Percentiles rank a stretch among this genome's conserved stretches.
Conservation (phyloP, 1,139 yeast genomes). For the Yueomyces sp. region DNA sequence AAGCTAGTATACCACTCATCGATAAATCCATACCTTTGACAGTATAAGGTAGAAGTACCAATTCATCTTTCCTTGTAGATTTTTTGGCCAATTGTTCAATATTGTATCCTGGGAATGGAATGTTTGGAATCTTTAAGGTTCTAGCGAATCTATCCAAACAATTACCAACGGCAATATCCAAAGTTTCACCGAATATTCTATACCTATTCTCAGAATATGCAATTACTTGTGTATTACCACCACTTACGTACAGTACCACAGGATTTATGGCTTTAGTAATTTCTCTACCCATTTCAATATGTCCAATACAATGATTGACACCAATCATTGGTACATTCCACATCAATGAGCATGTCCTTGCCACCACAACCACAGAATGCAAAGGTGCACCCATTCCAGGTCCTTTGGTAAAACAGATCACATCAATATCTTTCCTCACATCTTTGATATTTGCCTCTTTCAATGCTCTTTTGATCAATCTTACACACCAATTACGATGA, state of each 20-base stretch:
- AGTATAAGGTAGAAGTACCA: conserved; percentile 79
- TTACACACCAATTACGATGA: conserved; percentile 89
- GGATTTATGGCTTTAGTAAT: conserved; percentile 93
- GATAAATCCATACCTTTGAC: conserved; percentile 98
- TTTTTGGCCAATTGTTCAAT: conserved; percentile 86
- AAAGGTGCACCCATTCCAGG: conserved; percentile 99
- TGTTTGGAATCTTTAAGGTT: conserved; percentile 74
- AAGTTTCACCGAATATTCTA: conserved; percentile 91
- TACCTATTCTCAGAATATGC: conserved; percentile 90
- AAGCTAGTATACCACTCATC: conserved; percentile 88
- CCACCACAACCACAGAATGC: conserved; percentile 86
- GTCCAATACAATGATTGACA: conserved; percentile 95
- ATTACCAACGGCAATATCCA: conserved; percentile 95
- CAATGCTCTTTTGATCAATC: conserved; percentile 59
- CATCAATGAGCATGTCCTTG: conserved; percentile 68
- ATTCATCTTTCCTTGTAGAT: conserved; percentile 32
- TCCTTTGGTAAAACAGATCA: conserved; percentile 92
- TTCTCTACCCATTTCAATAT: conserved; percentile 97
- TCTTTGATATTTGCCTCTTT: conserved; percentile 42
- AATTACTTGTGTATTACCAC: conserved; percentile 96
- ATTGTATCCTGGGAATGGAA: conserved; percentile 95
- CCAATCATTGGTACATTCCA: conserved; percentile 85
- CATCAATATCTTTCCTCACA: conserved; percentile 50
- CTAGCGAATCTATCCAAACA: conserved; percentile 94
- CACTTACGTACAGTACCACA: conserved; percentile 90